Base-by-base conservation (phyloP, 257 asterid species). In the Solanum lycopersicoides region DNA sequence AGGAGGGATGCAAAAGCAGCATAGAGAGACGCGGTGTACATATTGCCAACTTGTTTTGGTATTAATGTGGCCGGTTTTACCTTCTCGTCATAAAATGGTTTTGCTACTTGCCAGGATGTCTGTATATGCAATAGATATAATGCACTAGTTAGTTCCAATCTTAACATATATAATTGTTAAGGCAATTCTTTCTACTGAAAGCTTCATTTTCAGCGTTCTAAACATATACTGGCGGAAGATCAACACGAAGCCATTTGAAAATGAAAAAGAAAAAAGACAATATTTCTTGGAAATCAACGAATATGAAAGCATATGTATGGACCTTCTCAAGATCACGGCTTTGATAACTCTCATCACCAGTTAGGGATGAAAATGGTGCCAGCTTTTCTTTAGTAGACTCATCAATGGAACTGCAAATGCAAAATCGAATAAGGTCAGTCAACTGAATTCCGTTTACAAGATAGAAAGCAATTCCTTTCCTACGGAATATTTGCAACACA, bases 321-420 rank as follows among this genome's bases (percentile, higher is more conserved):
- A 96, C 99, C 98, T 97, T 97, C 92, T 97, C 99, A 89, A 97
- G 99, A 90, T 97, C 99, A 59, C 99, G 99, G 90, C 94, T 97
- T 90, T 93, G 95, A 89, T 97, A 97, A 92, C 99, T 97, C 87
- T 97, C 98, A 4, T 95, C 98, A n/a, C 88, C 92, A 45, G 89
- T 92, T 87, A 97, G 90, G 44, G 98, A 95, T 59, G 95, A 90
- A 90, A 95, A 97, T 35, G 97, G 95, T 56, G 94, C 88, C 50
- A 95, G 90, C 89, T 95, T 95, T 91, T 95, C 96, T 90, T 93
- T 95, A 28, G 96, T 93, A 63, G 95, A 93, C 92, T 95, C 97
- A 39, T 94, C 96, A 39, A 96, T 94, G 87, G 95, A 95, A 89
- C 99, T 96, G 95, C 76, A 91, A 89, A 82, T 79, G 87, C 83